These are phyloP conservation scores for Tripterygium wilfordii DNA, from an alignment of 177 flowering plant genomes.

Conservation along the genomic window DNA sequence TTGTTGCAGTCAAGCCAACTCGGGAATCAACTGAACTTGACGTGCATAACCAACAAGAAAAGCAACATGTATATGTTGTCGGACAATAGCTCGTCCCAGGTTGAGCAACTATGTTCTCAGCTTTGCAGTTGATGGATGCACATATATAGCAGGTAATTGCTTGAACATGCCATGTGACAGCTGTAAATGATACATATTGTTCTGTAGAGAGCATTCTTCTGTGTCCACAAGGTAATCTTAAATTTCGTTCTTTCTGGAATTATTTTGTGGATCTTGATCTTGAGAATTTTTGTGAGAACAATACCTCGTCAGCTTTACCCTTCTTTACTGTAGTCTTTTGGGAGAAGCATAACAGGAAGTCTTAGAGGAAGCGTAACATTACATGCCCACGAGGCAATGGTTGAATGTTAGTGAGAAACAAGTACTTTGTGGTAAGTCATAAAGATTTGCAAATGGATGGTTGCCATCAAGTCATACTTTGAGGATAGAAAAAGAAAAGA, in stretches of 20 bases:
- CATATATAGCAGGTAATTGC: neutral
- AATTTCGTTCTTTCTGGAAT: too few relatives aligned
- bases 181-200: slow-evolving; percentile 4
- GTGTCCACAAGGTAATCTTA: too few relatives aligned
- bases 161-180: neutral
- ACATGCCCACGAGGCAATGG: too few relatives aligned
- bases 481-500: neutral
- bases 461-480: too few relatives aligned
- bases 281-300: too few relatives aligned
- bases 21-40: slow-evolving; percentile 33
- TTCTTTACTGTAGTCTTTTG: too few relatives aligned
- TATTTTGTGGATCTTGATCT: too few relatives aligned
- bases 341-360: too few relatives aligned
- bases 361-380: too few relatives aligned
- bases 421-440: neutral
- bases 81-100: slow-evolving; percentile 5
- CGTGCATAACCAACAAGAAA: slow-evolving; percentile 36
- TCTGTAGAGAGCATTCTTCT: neutral
- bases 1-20: slow-evolving; percentile 35
- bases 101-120: slow-evolving; percentile 33
- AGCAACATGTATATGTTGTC: slow-evolving; percentile 17
- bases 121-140: slow-evolving; percentile 30
- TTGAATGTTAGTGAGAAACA: too few relatives aligned
- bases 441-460: neutral
- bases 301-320: too few relatives aligned